Base-by-base conservation (phyloP, 805 yeast genomes). In the Barnettozyma wickerhamii region DNA sequence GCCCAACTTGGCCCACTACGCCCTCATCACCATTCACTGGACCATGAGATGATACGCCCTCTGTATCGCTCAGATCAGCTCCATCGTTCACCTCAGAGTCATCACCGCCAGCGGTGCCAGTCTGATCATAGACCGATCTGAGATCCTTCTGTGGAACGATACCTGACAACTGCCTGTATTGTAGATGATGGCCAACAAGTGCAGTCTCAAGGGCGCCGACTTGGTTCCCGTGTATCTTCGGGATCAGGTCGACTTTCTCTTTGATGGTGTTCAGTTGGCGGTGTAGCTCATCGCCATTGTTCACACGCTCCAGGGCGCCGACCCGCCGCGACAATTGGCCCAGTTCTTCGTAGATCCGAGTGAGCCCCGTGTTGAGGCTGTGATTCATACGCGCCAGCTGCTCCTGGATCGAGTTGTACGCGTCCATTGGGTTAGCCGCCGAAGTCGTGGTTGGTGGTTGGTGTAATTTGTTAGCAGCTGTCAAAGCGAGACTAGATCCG, bases 321-420 rank as follows among this genome's bases (percentile, higher is more conserved):
- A 55, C 37, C 7, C 59, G 45, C 19, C 46, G 49, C 3, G 44
- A 19, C 5, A 56, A 24, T 15, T 46, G 49, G 4, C 38, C 33
- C 1, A 53, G 12, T 17, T 53, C 59, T 2, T 51, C 56, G 9
- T 40, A 41, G 19, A 54, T 39, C 43, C 49, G 51, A 32, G 33
- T 41, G 29, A 54, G 10, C 1, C 52, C 37, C 7, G 26, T 17
- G 41, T 45, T 51, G 19, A 53, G 27, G 14, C 46, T 38, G 41
- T 42, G 51, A 37, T 37, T 49, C 34, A 56, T 43, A 18, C 33
- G 35, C 10, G 46, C 46, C 14, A 56, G 31, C 38, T 53, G 60
- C 29, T 56, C 56, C 38, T 54, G 60, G 6, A 55, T 39, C 35
- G 46, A 13, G 27, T 45, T 49, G 43, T 52, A 53, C 2, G 56